These are phyloP conservation scores for Plasmodium malariae DNA, from an alignment of 169 alveolate species.

Conservation along the genomic window DNA sequence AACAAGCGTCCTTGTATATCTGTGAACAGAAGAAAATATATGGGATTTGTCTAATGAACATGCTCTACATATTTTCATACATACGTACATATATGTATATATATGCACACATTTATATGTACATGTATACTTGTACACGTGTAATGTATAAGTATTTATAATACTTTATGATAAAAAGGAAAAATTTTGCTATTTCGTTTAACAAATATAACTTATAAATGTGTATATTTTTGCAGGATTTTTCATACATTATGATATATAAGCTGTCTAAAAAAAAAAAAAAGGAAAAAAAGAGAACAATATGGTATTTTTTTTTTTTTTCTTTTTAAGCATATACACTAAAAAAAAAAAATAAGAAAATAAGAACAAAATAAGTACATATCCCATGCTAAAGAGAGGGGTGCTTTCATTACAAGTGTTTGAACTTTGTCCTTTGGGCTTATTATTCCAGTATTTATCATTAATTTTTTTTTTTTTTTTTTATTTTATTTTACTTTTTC, in stretches of 20 bases:
- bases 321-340: slow-evolving; percentile 2
- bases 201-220: background rate
- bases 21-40: too few relatives aligned
- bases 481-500: too few relatives aligned
- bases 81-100: background rate
- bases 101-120: background rate
- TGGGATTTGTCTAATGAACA: too few relatives aligned
- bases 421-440: background rate
- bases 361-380: background rate
- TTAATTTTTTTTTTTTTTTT: too few relatives aligned
- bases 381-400: too few relatives aligned
- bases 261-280: slow-evolving; percentile 3
- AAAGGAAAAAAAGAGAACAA: background rate
- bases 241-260: background rate
- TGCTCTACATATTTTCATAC: background rate
- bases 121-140: background rate
- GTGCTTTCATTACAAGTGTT: too few relatives aligned
- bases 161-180: background rate
- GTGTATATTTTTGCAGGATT: background rate
- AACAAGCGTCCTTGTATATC: too few relatives aligned
- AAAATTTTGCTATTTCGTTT: background rate
- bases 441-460: background rate
- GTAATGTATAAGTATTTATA: background rate
- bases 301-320: too few relatives aligned
- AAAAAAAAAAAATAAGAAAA: slow-evolving; percentile 2